Conservation (phyloP, 1,139 yeast genomes). For the Diutina siamensis region DNA sequence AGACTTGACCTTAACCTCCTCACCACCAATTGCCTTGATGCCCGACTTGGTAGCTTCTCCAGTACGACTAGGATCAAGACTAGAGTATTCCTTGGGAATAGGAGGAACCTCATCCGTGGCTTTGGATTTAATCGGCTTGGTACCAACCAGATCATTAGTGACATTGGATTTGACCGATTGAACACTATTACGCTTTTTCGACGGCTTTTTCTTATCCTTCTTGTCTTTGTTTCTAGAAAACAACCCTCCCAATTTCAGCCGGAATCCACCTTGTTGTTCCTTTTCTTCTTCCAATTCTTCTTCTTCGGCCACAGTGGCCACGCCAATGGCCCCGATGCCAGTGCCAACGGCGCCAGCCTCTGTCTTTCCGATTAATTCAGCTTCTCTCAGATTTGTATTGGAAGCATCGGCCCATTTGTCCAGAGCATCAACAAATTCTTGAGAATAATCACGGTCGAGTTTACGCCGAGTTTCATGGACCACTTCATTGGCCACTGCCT, state of each 20-base stretch:
- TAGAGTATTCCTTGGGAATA: not conserved
- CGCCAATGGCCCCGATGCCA: too few species aligned
- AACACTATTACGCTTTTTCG: not conserved
- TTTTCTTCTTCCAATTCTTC: not conserved
- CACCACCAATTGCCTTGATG: not conserved
- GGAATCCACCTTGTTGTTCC: not conserved
- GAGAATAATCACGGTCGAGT: not conserved
- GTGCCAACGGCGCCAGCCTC: too few species aligned
- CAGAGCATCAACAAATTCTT: not conserved
- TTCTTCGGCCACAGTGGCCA: too few species aligned
- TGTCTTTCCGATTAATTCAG: too few species aligned
- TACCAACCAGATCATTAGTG: too few species aligned
- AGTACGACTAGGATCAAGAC: not conserved
- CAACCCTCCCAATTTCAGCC: not conserved
- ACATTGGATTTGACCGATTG: not conserved
- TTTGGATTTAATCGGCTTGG: too few species aligned
- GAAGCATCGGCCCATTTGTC: too few species aligned
- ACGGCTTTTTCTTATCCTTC: not conserved
- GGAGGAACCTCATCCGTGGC: not conserved
- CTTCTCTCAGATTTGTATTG: too few species aligned
- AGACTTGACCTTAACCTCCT: not conserved
- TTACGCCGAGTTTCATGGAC: not conserved
- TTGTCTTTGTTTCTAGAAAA: not conserved
- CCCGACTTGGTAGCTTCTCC: not conserved
- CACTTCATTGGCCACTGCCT: not conserved